Conservation (phyloP, 2,329 filamentous ascomycete species). For the Gaeumannomyces sp. region DNA sequence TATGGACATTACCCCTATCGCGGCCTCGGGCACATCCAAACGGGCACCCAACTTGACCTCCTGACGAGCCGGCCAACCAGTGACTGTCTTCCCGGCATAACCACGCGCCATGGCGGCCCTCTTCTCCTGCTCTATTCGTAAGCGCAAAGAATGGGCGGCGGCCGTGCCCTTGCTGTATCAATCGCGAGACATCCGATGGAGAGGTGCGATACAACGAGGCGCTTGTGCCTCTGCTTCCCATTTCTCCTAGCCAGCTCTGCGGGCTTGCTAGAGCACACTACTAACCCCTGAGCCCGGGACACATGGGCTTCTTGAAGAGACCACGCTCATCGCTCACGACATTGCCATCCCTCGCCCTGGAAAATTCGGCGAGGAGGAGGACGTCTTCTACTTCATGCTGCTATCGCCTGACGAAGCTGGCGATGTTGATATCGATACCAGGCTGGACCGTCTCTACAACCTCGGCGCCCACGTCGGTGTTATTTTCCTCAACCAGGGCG, state of each 20-base stretch:
- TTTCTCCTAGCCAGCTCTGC: neutral
- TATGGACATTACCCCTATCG: too few species aligned
- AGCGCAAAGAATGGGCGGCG: conserved; percentile 29
- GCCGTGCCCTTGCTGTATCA: conserved; percentile 23
- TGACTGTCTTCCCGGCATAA: neutral
- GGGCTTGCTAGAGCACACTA: neutral
- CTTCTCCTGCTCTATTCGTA: conserved; percentile 34
- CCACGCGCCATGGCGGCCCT: conserved; percentile 17
- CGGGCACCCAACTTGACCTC: too few species aligned
- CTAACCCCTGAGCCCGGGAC: neutral
- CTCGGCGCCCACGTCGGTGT: conserved; percentile 34
- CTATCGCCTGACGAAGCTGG: conserved; percentile 32
- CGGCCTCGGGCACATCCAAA: too few species aligned
- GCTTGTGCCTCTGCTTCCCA: neutral
- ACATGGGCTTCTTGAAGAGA: conserved; percentile 29
- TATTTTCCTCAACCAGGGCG: conserved; percentile 33
- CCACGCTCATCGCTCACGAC: conserved; percentile 36
- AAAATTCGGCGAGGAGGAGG: conserved; percentile 11
- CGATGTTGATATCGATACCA: conserved; percentile 21
- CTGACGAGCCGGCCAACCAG: too few species aligned
- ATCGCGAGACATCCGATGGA: neutral
- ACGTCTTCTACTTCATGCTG: conserved; percentile 32
- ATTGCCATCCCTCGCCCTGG: conserved; percentile 32
- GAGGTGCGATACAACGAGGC: neutral
- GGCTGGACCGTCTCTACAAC: conserved; percentile 34